Percentiles rank a stretch among this genome's conserved stretches.
These are phyloP conservation scores for Paramecium caudatum DNA, from an alignment of 73 alveolate genomes.

Conservation along the genomic window DNA sequence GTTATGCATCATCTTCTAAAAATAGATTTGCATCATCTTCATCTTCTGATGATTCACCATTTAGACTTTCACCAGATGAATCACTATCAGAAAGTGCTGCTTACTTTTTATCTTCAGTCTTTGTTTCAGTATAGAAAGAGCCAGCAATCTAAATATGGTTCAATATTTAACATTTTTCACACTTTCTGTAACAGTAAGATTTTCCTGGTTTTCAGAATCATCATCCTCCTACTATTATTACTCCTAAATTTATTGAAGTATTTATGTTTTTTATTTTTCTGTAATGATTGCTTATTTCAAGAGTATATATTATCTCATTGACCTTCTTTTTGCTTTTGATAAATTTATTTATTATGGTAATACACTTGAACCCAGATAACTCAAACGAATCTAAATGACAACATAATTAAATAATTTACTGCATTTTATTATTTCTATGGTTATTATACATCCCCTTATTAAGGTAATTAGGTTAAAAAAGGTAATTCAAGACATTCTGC, in stretches of 20 bases:
- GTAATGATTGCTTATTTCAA: slow-evolving; percentile 46
- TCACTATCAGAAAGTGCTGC: slow-evolving; percentile 10
- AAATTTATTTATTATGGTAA: slow-evolving; percentile 41
- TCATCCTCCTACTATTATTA: slow-evolving; percentile 25
- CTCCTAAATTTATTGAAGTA: not conserved
- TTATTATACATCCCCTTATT: not conserved
- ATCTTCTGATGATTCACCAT: slow-evolving; percentile 37
- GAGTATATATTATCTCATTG: slow-evolving; percentile 65
- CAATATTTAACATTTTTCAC: slow-evolving; percentile 14
- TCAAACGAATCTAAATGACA: not conserved
- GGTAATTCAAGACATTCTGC: slow-evolving; percentile 9
- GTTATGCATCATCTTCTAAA: slow-evolving; percentile 28
- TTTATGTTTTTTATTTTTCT: not conserved
- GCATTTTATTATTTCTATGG: not conserved
- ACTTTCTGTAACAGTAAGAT: slow-evolving; percentile 29
- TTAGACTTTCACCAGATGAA: slow-evolving; percentile 15
- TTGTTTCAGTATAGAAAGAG: slow-evolving; percentile 1
- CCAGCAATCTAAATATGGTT: slow-evolving; percentile 14
- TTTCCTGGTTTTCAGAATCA: not conserved
- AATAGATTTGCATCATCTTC: not conserved
- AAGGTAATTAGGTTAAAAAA: not conserved
- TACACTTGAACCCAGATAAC: slow-evolving; percentile 20
- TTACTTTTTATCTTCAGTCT: not conserved
- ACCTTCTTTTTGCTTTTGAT: slow-evolving; percentile 49
- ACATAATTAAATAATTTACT: not conserved